Percentiles rank a stretch among this genome's conserved stretches.
These are phyloP conservation scores for Cystoderma amianthinum DNA, from an alignment of 768 basidiomycete species.

Conservation along the genomic window DNA sequence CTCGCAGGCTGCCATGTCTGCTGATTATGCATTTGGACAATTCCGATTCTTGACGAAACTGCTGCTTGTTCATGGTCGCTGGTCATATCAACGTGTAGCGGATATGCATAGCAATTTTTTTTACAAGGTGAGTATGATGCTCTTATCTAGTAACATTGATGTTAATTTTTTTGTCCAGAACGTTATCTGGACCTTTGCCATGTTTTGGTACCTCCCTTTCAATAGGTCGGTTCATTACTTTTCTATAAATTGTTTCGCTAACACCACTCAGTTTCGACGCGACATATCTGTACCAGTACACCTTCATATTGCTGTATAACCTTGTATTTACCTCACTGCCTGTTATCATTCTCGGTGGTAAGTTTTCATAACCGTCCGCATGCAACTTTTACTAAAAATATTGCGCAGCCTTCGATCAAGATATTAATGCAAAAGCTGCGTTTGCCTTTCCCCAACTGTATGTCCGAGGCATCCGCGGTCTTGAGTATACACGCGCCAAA, in stretches of 20 bases:
- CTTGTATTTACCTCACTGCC: slow-evolving; percentile 91
- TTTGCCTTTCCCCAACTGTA: slow-evolving; percentile 96
- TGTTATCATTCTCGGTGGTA: slow-evolving; percentile 85
- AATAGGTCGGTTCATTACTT: slow-evolving; percentile 53
- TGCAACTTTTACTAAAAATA: slow-evolving; percentile 6
- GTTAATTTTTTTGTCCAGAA: slow-evolving; percentile 38
- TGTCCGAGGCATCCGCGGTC: slow-evolving; percentile 85
- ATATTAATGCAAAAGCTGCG: slow-evolving; percentile 84
- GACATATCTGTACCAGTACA: slow-evolving; percentile 92
- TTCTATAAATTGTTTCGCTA: no score
- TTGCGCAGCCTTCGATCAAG: slow-evolving; percentile 83
- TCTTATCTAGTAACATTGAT: background rate
- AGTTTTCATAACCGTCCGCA: slow-evolving; percentile 11
- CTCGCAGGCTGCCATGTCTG: slow-evolving; percentile 98
- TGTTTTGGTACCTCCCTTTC: slow-evolving; percentile 92
- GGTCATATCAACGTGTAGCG: slow-evolving; percentile 94
- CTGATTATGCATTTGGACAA: slow-evolving; percentile 97
- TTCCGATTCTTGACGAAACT: slow-evolving; percentile 92
- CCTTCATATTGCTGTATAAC: slow-evolving; percentile 89
- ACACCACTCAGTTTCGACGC: slow-evolving; percentile 73
- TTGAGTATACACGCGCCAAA: slow-evolving; percentile 86
- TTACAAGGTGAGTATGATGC: slow-evolving; percentile 68
- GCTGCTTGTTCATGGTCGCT: slow-evolving; percentile 89
- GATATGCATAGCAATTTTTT: slow-evolving; percentile 99
- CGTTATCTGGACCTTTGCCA: slow-evolving; percentile 87